Base-by-base conservation (phyloP, 2,329 filamentous ascomycete genomes). In the Fusarium sarcochroum region DNA sequence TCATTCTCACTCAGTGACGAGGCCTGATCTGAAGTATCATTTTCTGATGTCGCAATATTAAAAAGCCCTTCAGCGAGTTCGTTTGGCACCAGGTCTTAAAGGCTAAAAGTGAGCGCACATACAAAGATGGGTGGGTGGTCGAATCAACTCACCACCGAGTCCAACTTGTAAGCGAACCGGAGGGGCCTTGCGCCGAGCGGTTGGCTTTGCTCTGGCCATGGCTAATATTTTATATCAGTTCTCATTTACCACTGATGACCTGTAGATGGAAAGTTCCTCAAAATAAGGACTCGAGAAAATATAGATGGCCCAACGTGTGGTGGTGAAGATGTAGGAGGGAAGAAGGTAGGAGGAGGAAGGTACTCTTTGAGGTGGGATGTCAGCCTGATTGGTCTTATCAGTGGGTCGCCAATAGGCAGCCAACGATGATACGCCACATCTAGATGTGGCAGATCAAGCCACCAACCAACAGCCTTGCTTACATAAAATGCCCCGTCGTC, bases 391-490 rank as follows among this genome's bases (percentile, higher is more conserved):
- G 23, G 45, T 50, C 59, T 60, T 72, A 68, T 72, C 50, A 53
- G 48, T 15, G 6, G 7, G 13, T n/a, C 35, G 10, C 70, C 62
- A 73, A 73, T 71, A 15, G 25, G 23, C 14, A 6, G 10, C 21
- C 35, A 20, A 18, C 13, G 50, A 64, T 54, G 52, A 25, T 15
- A n/a, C 60, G 66, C 73, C 69, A 73, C 68, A 71, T 0, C 5
- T 35, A 1, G 1, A 6, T 13, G 45, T 53, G 45, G 30, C 32
- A 40, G 5, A 25, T 7, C 3, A 6, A n/a, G 46, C 63, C 53
- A 63, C 56, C 41, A 30, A 14, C 25, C 76, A 30, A 15, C 25
- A 76, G 76, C 73, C 75, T 75, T 72, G 77, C 77, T 79, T 78
- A 79, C 64, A 51, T 79, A 77, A 78, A 10, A 6, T 15, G 66